A percentile compares a stretch with the other conserved stretches of the same genome.
These are phyloP conservation scores for Athelia psychrophila DNA, from an alignment of 1,284 basidiomycete species.

Conservation along the genomic window DNA sequence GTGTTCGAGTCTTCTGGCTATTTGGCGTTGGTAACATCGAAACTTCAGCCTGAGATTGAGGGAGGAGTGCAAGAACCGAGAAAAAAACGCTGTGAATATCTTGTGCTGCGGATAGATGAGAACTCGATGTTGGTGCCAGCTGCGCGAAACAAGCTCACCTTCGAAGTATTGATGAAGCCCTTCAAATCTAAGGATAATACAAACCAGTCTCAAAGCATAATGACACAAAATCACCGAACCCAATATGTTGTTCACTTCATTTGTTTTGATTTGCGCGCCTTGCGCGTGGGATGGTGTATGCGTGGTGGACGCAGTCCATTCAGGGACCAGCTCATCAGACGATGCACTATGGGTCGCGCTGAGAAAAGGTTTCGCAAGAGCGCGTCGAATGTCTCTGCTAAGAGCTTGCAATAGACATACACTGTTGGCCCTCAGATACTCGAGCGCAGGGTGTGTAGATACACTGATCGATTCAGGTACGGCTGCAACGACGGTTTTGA, in stretches of 20 bases:
- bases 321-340: background rate
- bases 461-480: conserved; percentile 15
- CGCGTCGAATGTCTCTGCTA: conserved; percentile 43
- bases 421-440: conserved; percentile 32
- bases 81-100: conserved; percentile 3
- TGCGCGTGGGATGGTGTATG: background rate
- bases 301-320: too few relatives aligned
- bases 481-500: conserved; percentile 31
- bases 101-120: background rate
- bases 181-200: conserved; percentile 44
- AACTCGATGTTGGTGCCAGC: background rate
- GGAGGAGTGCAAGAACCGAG: conserved; percentile 1
- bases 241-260: conserved; percentile 36
- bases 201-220: conserved; percentile 45
- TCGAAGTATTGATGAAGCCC: conserved; percentile 42
- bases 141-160: conserved; percentile 32
- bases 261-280: conserved; percentile 19
- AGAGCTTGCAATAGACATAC: conserved; percentile 35
- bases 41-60: conserved; percentile 35
- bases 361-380: conserved; percentile 29
- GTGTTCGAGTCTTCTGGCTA: conserved; percentile 40
- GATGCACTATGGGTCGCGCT: background rate
- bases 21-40: conserved; percentile 36
- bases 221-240: conserved; percentile 44
- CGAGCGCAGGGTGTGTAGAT: too few relatives aligned